phyloP scores from a whole-genome alignment of 345 rosid species.

The Moringa oleifera region DNA sequence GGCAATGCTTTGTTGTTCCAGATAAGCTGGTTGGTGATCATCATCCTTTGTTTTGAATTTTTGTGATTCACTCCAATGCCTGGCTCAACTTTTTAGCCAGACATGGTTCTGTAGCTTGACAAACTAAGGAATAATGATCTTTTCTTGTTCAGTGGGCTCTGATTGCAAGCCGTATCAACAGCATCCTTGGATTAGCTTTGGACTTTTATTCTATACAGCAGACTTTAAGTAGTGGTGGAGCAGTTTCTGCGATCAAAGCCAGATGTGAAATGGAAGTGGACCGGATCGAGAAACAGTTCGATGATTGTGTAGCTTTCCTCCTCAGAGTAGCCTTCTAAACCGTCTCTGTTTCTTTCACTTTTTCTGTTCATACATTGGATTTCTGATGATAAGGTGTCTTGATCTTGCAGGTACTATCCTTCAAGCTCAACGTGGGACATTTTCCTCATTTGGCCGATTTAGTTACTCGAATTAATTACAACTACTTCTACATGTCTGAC shows the following conservation, averaged over 20 bases:
- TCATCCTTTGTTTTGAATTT: slow-evolving; percentile 12
- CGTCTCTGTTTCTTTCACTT: not conserved
- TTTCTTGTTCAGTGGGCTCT: slow-evolving; percentile 68
- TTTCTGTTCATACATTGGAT: not conserved
- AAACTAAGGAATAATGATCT: slow-evolving; percentile 9
- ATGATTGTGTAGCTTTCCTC: slow-evolving; percentile 88
- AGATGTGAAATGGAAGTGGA: slow-evolving; percentile 86
- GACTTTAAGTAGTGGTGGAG: slow-evolving; percentile 71
- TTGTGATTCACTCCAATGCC: not conserved
- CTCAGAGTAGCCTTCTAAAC: slow-evolving; percentile 60
- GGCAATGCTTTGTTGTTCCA: slow-evolving; percentile 96
- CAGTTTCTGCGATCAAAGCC: slow-evolving; percentile 68
- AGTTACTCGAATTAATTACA: slow-evolving; percentile 90
- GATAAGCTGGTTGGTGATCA: slow-evolving; percentile 72
- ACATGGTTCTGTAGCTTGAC: slow-evolving; percentile 6
- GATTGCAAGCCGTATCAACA: slow-evolving; percentile 87
- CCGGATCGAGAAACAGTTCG: slow-evolving; percentile 78
- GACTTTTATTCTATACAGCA: slow-evolving; percentile 89
- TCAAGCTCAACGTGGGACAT: slow-evolving; percentile 84
- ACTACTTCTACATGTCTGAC: slow-evolving; percentile 90
- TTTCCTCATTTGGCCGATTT: slow-evolving; percentile 95
- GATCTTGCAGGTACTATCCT: slow-evolving; percentile 66
- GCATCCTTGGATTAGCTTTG: slow-evolving; percentile 81
- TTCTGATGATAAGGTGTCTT: slow-evolving; percentile 1
- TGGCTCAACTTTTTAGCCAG: slow-evolving; percentile 6